Conservation (phyloP, 2,329 filamentous ascomycete genomes). For the Thielaviopsis populi region DNA sequence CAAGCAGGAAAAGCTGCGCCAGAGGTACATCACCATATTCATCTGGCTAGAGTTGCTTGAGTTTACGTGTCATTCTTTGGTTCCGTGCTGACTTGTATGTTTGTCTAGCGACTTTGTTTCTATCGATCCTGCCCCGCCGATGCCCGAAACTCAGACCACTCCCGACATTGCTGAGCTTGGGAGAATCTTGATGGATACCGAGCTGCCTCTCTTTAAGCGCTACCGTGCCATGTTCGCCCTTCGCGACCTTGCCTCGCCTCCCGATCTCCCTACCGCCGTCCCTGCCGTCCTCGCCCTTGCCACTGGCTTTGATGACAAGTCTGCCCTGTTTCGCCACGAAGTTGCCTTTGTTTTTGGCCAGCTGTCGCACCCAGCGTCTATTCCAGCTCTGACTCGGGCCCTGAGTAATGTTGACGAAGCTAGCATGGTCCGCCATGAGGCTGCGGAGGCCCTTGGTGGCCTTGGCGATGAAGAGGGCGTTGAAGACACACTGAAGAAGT, state of each 20-base stretch:
- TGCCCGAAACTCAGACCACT: constrained; percentile 53
- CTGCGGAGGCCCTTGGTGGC: constrained; percentile 87
- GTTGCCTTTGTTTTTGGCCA: constrained; percentile 98
- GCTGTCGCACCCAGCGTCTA: constrained; percentile 88
- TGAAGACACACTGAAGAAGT: constrained; percentile 66
- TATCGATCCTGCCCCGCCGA: constrained; percentile 84
- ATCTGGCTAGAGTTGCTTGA: neutral
- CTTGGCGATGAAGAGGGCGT: constrained; percentile 88
- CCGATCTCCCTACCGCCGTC: constrained; percentile 74
- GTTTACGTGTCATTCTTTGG: constrained; percentile 17
- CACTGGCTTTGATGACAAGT: constrained; percentile 69
- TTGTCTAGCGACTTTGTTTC: constrained; percentile 72
- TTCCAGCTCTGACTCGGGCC: constrained; percentile 68
- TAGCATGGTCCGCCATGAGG: constrained; percentile 96
- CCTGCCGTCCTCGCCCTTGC: constrained; percentile 79
- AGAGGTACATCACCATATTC: constrained; percentile 44
- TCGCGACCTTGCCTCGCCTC: constrained; percentile 84
- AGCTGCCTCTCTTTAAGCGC: constrained; percentile 68
- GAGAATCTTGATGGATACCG: constrained; percentile 62
- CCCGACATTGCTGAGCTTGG: constrained; percentile 53
- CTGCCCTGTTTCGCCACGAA: constrained; percentile 90
- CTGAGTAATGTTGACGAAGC: constrained; percentile 68
- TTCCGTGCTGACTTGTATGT: constrained; percentile 21
- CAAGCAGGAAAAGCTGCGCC: constrained; percentile 60
- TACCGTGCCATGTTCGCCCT: constrained; percentile 98